Evolutionary conservation across 768 basidiomycete genomes (phyloP).

Genomic region (Cystobasidium tubakii): DNA sequence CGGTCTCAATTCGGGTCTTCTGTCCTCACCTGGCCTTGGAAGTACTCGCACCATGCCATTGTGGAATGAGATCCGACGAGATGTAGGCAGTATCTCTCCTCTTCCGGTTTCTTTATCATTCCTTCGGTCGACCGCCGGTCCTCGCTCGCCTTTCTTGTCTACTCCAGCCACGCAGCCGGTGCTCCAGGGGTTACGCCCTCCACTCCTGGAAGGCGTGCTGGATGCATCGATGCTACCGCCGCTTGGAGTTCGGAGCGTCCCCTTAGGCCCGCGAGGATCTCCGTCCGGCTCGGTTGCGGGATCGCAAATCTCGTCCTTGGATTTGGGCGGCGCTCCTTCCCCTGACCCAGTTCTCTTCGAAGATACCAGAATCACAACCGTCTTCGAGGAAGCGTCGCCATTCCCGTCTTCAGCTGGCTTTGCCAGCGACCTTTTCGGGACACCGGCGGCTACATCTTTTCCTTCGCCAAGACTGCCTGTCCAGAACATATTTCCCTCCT

Average conservation of each 20-base stretch:
- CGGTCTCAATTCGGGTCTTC: neutral
- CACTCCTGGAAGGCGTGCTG: neutral
- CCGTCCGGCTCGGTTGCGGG: neutral
- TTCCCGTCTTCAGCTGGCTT: neutral
- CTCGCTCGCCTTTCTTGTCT: neutral
- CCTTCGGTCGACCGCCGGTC: neutral
- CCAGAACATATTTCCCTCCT: neutral
- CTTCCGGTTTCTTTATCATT: neutral
- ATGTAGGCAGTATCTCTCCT: neutral
- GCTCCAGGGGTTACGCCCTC: neutral
- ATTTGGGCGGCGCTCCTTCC: neutral
- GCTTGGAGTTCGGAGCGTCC: neutral
- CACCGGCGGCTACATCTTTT: too few relatives aligned
- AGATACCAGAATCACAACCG: neutral
- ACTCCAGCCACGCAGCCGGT: neutral
- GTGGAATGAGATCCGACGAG: neutral
- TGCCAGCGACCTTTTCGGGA: neutral
- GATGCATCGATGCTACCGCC: neutral
- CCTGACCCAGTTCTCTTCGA: slow-evolving; percentile 8
- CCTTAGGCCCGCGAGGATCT: neutral
- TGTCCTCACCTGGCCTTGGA: neutral
- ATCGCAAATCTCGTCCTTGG: neutral
- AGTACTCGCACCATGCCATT: neutral
- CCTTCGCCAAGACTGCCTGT: neutral
- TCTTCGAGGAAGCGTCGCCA: neutral